A percentile compares a stretch with the other conserved stretches of the same genome.
phyloP scores from a whole-genome alignment of 768 basidiomycete genomes.

The Boletus fagicola region DNA sequence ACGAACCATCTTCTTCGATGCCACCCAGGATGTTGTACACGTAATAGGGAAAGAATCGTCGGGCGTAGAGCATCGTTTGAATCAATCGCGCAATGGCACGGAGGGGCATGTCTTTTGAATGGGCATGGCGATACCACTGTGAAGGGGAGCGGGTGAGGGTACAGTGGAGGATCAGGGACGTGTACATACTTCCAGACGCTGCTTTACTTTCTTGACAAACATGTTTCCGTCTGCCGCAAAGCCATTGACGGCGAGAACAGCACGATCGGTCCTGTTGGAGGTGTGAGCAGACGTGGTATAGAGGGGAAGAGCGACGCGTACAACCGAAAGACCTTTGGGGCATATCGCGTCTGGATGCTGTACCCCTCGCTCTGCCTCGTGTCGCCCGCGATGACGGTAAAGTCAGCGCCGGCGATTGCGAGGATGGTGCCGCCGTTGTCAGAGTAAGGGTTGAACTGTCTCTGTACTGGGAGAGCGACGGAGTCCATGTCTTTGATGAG shows the following conservation, averaged over 20 bases:
- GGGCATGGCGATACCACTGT: slow-evolving; percentile 97
- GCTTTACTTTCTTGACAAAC: slow-evolving; percentile 95
- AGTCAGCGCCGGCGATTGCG: slow-evolving; percentile 91
- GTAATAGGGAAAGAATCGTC: slow-evolving; percentile 98
- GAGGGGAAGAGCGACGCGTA: slow-evolving; percentile 40
- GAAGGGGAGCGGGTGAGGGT: not conserved
- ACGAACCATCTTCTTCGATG: slow-evolving; percentile 92
- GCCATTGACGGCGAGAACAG: slow-evolving; percentile 92
- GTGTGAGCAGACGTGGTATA: not conserved
- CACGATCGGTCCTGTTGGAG: slow-evolving; percentile 75
- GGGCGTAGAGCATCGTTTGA: slow-evolving; percentile 95
- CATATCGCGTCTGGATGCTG: slow-evolving; percentile 96
- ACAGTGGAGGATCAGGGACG: not conserved
- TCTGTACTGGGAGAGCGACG: slow-evolving; percentile 44
- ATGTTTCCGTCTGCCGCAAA: slow-evolving; percentile 97
- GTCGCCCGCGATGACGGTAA: slow-evolving; percentile 93
- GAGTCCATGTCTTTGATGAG: not conserved
- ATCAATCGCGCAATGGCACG: slow-evolving; percentile 96
- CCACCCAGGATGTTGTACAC: slow-evolving; percentile 96
- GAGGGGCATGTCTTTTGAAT: slow-evolving; percentile 96
- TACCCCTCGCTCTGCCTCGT: slow-evolving; percentile 97
- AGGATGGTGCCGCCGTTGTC: slow-evolving; percentile 97
- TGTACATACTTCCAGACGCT: slow-evolving; percentile 82
- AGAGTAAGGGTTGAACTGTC: slow-evolving; percentile 83
- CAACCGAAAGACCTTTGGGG: slow-evolving; percentile 93